Evolutionary conservation across 306 rosid genomes (phyloP).

Genomic region (Comarum palustre): DNA sequence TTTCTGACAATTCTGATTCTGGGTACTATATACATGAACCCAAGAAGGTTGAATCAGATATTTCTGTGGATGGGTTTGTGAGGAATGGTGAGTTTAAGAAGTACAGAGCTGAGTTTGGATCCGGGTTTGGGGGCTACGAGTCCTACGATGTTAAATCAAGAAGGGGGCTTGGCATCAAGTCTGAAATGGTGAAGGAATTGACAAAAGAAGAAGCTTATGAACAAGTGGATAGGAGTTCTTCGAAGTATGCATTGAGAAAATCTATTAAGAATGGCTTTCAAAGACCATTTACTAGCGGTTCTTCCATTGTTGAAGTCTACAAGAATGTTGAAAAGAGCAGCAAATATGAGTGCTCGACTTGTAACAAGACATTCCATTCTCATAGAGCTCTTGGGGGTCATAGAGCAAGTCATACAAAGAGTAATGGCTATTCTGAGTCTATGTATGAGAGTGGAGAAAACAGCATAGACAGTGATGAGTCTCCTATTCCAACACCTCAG

Average conservation of each 20-base stretch:
- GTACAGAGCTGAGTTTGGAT: slow-evolving; percentile 37
- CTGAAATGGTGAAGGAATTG: slow-evolving; percentile 36
- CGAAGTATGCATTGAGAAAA: slow-evolving; percentile 43
- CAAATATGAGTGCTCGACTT: slow-evolving; percentile 38
- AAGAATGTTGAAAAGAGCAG: slow-evolving; percentile 25
- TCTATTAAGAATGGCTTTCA: slow-evolving; percentile 36
- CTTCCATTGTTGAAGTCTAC: slow-evolving; percentile 26
- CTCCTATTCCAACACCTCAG: slow-evolving; percentile 35
- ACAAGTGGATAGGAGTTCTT: slow-evolving; percentile 26
- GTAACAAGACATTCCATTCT: slow-evolving; percentile 38
- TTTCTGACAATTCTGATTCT: slow-evolving; percentile 65
- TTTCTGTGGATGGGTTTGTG: slow-evolving; percentile 44
- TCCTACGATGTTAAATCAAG: slow-evolving; percentile 31
- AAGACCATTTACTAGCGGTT: slow-evolving; percentile 28
- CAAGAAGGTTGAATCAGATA: slow-evolving; percentile 46
- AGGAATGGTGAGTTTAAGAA: slow-evolving; percentile 36
- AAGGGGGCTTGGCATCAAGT: slow-evolving; percentile 20
- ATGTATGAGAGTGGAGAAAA: slow-evolving; percentile 62
- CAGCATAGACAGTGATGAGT: slow-evolving; percentile 47
- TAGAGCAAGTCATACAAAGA: slow-evolving; percentile 40
- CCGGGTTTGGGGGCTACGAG: slow-evolving; percentile 31
- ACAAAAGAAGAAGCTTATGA: slow-evolving; percentile 32
- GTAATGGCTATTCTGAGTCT: slow-evolving; percentile 37
- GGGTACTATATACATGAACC: slow-evolving; percentile 50
- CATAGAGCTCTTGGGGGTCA: slow-evolving; percentile 42